These are phyloP conservation scores for Desmodesmus armatus DNA, from an alignment of 139 green algal species.

Conservation along the genomic window DNA sequence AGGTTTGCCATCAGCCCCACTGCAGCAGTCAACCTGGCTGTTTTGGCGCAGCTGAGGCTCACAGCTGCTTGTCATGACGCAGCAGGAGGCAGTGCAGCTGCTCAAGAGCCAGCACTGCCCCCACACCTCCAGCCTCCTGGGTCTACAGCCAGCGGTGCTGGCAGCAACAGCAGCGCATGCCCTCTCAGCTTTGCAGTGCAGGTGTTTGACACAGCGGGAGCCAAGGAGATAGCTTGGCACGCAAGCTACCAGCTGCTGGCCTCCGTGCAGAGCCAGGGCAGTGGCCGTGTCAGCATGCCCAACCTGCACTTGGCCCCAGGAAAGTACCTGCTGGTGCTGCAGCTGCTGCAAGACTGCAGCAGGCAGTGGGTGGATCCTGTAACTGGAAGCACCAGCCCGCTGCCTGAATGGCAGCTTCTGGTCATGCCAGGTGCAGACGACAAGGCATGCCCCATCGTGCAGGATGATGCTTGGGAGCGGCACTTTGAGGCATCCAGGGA, in stretches of 20 bases:
- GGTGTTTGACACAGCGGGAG: slow-evolving; percentile 23
- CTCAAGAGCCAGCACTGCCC: not conserved
- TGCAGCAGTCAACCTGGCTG: not conserved
- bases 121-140: not conserved
- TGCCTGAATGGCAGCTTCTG: slow-evolving; percentile 33
- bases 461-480: slow-evolving; percentile 55
- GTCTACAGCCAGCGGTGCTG: not conserved
- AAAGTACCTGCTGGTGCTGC: slow-evolving; percentile 59
- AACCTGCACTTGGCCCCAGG: slow-evolving; percentile 52
- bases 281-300: slow-evolving; percentile 47
- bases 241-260: slow-evolving; percentile 42
- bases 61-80: not conserved
- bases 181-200: not conserved
- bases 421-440: slow-evolving; percentile 56
- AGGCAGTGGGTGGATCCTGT: slow-evolving; percentile 53
- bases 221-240: slow-evolving; percentile 46
- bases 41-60: slow-evolving; percentile 8
- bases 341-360: slow-evolving; percentile 31
- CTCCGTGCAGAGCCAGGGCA: not conserved
- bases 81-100: slow-evolving; percentile 9
- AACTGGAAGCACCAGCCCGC: slow-evolving; percentile 37
- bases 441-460: slow-evolving; percentile 51
- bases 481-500: slow-evolving; percentile 61
- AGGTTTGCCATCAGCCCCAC: slow-evolving; percentile 13
- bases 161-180: slow-evolving; percentile 6